Evolutionary conservation across 208 protist species (phyloP), one percentile per base, ranked within the genome.

Genomic region (Phytomonas serpens): DNA sequence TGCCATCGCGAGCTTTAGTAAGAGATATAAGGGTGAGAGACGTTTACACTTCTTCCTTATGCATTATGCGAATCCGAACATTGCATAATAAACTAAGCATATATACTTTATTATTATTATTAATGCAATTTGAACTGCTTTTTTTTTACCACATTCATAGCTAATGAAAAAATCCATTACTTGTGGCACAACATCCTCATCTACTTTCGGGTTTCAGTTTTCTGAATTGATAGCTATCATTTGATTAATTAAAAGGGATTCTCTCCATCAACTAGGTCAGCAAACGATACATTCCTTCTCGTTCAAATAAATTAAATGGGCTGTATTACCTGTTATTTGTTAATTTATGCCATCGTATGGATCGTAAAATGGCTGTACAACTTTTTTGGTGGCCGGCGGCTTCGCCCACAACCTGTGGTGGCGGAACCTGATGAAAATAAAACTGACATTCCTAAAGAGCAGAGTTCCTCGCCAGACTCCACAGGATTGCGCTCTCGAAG

Each of bases 261-360:
- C 47, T 27, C 19, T 57, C 27, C 16, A 27, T 57, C 47, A 57
- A 57, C 47, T 27, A 57, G 23, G 47, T 57, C 16, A 23, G 5
- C 47, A 27, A 57, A 4, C 5, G 23, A 57, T 57, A 57, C 19
- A 27, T 70, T 68, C 74, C 69, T 34, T 67, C 19, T 40, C 68
- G 6, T 42, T 16, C 9, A 74, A 74, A 42, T n/a, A 30, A 5
- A 74, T 69, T 71, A 57, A 62, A 87, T 82, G 79, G 76, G 82
- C 51, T 87, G 79, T 81, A 72, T 84, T 71, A 62, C 72, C n/a
- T 87, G 82, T 67, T 82, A 79, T 77, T 71, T 87, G 34, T 74
- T 87, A 27, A 75, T 84, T 13, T 82, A 87, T 61, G 67, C 72
- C n/a, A 75, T 84, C 2, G 65, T 72, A 52, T 71, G 68, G 16